Evolutionary conservation across 148 eudicot genomes (phyloP), one percentile per base, ranked within the genome.

Genomic region (Gaultheria prostrata): DNA sequence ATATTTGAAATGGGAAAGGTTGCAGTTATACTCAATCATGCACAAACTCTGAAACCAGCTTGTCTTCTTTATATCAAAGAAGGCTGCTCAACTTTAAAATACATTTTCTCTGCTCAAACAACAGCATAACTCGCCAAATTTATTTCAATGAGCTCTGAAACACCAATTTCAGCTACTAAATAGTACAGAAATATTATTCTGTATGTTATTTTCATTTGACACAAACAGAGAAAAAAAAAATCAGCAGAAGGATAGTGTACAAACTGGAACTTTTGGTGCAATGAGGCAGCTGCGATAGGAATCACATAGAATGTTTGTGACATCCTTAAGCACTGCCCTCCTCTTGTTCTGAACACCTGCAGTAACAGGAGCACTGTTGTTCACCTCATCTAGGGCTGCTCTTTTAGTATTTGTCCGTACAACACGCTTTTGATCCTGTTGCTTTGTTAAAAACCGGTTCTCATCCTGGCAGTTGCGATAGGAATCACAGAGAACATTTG

Each of bases 241-340:
- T 70, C 63, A 81, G 78, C 21, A 54, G 49, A 63, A 76, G 69
- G 26, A 82, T 24, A 7, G 70, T 67, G 57, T 71, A 82, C 91
- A 86, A 84, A 84, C 91, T 88, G 85, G 90, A 86, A 85, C 56
- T 84, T 82, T 87, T 26, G 90, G 87, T 30, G 45, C 88, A 32
- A 46, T 83, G 63, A 89, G 81, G 86, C 89, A 86, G 46, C 82
- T 48, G 51, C 77, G 43, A 48, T 85, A 82, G 32, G 93, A 82
- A 78, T 91, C 94, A 79, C 93, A 85, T 30, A 78, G 54, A 39
- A 89, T 86, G 75, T 93, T 93, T 43, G 96, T 90, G 81, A 93
- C 88, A 85, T 93, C 94, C 71, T 88, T 83, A 79, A 92, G 92
- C 30, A 90, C 92, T 76, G 92, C 89, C 83, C 91, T 90, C 86